Conservation (phyloP, 2,329 filamentous ascomycete genomes). For the Sporothrix variecibatus region DNA sequence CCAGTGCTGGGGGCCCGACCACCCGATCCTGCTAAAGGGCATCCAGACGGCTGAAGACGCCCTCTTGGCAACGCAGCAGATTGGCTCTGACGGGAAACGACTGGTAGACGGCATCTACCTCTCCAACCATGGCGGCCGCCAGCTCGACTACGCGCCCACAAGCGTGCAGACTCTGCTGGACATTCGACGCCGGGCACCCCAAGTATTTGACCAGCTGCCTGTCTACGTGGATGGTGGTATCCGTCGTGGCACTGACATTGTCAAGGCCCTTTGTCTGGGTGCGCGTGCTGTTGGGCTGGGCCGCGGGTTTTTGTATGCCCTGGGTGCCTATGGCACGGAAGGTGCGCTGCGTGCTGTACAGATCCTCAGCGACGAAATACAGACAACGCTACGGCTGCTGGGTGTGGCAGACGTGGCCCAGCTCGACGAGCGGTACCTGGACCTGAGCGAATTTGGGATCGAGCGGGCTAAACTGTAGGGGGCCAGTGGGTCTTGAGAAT, state of each 20-base stretch:
- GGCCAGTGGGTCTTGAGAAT: neutral
- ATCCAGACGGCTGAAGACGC: conserved; percentile 39
- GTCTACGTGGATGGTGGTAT: conserved; percentile 53
- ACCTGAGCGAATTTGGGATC: conserved; percentile 9
- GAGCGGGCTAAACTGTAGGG: conserved; percentile 13
- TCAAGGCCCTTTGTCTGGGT: conserved; percentile 51
- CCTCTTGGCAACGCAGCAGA: conserved; percentile 41
- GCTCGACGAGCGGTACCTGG: conserved; percentile 20
- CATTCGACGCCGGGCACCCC: conserved; percentile 46
- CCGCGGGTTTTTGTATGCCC: conserved; percentile 57
- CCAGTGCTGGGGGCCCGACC: conserved; percentile 57
- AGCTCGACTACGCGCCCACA: conserved; percentile 50
- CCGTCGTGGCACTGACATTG: conserved; percentile 48
- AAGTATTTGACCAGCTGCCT: conserved; percentile 46
- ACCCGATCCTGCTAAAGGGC: conserved; percentile 40
- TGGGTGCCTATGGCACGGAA: conserved; percentile 43
- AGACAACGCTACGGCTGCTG: conserved; percentile 26
- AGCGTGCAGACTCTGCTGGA: conserved; percentile 49
- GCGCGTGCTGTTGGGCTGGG: conserved; percentile 51
- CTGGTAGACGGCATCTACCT: conserved; percentile 49
- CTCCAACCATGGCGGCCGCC: conserved; percentile 55
- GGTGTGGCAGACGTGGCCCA: conserved; percentile 21
- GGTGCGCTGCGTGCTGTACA: conserved; percentile 42
- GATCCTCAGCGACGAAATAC: conserved; percentile 28
- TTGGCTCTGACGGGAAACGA: conserved; percentile 23